phyloP scores from a whole-genome alignment of 2,329 filamentous ascomycete genomes.

The Paraphaeosphaeria minitans region DNA sequence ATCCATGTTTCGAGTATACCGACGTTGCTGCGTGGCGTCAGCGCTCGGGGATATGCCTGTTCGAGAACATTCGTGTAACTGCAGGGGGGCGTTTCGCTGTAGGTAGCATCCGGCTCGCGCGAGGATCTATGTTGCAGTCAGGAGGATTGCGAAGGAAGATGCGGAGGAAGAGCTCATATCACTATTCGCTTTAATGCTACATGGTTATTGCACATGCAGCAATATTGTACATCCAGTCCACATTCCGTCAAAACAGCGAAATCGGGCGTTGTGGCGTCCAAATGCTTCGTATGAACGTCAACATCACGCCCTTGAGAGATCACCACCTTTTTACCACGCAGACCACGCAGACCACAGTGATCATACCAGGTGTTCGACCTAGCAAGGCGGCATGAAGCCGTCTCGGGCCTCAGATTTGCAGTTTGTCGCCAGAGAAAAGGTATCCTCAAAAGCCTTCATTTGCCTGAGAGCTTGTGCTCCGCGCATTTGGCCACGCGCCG shows the following conservation, averaged over 20 bases:
- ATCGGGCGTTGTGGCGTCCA: background rate
- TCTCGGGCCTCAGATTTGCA: slow-evolving; percentile 26
- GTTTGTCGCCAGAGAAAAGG: slow-evolving; percentile 37
- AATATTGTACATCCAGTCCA: background rate
- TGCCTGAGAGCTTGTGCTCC: slow-evolving; percentile 26
- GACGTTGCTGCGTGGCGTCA: slow-evolving; percentile 5
- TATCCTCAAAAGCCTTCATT: slow-evolving; percentile 33
- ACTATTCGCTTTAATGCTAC: slow-evolving; percentile 5
- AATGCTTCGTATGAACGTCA: background rate
- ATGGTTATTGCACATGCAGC: slow-evolving; percentile 3
- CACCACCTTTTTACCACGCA: background rate
- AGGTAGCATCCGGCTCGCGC: slow-evolving; percentile 7
- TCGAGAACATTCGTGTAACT: background rate
- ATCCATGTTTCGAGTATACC: slow-evolving; percentile 3
- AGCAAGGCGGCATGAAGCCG: slow-evolving; percentile 45
- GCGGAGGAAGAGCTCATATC: slow-evolving; percentile 1
- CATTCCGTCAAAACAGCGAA: slow-evolving; percentile 11
- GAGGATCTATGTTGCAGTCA: slow-evolving; percentile 4
- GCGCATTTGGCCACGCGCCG: slow-evolving; percentile 22
- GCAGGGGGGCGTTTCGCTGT: background rate
- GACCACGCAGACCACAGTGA: background rate
- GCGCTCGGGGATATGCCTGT: background rate
- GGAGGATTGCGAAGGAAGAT: slow-evolving; percentile 4
- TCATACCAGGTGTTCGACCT: background rate
- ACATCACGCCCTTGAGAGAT: background rate